phyloP scores from a whole-genome alignment of 2,329 filamentous ascomycete species.

The Hypoxylon sp. region DNA sequence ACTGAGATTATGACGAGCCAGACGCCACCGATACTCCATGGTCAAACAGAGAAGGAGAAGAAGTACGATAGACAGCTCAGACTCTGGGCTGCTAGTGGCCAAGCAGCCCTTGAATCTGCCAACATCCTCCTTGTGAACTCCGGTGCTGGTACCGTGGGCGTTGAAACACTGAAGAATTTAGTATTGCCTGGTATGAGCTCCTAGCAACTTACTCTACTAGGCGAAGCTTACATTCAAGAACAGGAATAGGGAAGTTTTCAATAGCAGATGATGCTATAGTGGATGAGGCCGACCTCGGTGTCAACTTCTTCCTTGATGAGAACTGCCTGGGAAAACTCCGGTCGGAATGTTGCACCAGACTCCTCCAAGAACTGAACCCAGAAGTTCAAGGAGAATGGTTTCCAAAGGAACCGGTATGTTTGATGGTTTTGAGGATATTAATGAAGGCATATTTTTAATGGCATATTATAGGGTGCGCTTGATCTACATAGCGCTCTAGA shows the following conservation, averaged over 20 bases:
- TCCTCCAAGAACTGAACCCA: slow-evolving; percentile 90
- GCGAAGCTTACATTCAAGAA: slow-evolving; percentile 42
- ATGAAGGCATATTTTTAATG: slow-evolving; percentile 31
- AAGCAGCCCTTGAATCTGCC: slow-evolving; percentile 89
- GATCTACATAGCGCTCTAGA: slow-evolving; percentile 60
- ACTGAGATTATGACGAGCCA: slow-evolving; percentile 61
- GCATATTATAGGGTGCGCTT: slow-evolving; percentile 49
- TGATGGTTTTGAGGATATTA: too few relatives aligned
- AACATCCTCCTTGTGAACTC: slow-evolving; percentile 93
- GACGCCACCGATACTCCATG: slow-evolving; percentile 63
- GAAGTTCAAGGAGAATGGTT: slow-evolving; percentile 86
- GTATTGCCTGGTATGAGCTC: slow-evolving; percentile 78
- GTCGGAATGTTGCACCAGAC: slow-evolving; percentile 80
- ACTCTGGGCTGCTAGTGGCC: slow-evolving; percentile 93
- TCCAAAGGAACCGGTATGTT: slow-evolving; percentile 61
- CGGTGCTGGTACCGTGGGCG: slow-evolving; percentile 85
- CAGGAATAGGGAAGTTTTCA: slow-evolving; percentile 89
- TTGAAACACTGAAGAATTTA: slow-evolving; percentile 97
- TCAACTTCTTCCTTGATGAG: slow-evolving; percentile 97
- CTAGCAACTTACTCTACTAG: neutral
- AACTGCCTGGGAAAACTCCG: slow-evolving; percentile 80
- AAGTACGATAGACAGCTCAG: slow-evolving; percentile 97
- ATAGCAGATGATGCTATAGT: slow-evolving; percentile 87
- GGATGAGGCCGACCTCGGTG: slow-evolving; percentile 85
- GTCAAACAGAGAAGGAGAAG: slow-evolving; percentile 72